phyloP scores from a whole-genome alignment of 179 eudicot species.

The Sideroxylon spinosum region DNA sequence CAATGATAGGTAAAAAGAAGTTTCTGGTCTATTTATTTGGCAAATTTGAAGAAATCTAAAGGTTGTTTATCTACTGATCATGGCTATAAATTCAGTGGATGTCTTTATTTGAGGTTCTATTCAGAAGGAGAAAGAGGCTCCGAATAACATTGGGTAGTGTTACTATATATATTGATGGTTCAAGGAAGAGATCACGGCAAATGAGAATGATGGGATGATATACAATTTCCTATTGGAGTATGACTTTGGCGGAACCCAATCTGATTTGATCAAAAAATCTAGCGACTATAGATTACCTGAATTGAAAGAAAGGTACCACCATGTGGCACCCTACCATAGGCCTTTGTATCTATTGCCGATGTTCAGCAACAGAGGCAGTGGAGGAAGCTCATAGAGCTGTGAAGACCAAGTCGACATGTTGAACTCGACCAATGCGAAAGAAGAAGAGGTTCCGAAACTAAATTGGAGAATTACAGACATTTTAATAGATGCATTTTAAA shows the following conservation, averaged over 20 bases:
- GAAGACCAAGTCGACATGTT: too few relatives aligned
- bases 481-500: too few relatives aligned
- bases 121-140: conserved; percentile 37
- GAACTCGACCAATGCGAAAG: too few relatives aligned
- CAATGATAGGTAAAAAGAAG: conserved; percentile 36
- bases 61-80: conserved; percentile 20
- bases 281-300: conserved; percentile 22
- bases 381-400: too few relatives aligned
- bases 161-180: conserved; percentile 26
- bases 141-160: conserved; percentile 22
- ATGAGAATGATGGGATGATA: conserved; percentile 24
- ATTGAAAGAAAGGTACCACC: conserved; percentile 16
- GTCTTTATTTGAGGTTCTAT: conserved; percentile 34
- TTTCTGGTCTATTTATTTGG: conserved; percentile 35
- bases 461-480: too few relatives aligned
- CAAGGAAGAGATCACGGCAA: conserved; percentile 29
- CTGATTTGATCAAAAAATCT: conserved; percentile 29
- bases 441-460: too few relatives aligned
- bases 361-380: too few relatives aligned
- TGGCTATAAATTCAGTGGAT: conserved; percentile 43
- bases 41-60: conserved; percentile 27
- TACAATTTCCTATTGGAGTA: conserved; percentile 38
- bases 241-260: conserved; percentile 45
- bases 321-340: too few relatives aligned
- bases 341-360: too few relatives aligned